Conservation (phyloP, 1,139 yeast genomes). For the Suhomyces coccinellae region DNA sequence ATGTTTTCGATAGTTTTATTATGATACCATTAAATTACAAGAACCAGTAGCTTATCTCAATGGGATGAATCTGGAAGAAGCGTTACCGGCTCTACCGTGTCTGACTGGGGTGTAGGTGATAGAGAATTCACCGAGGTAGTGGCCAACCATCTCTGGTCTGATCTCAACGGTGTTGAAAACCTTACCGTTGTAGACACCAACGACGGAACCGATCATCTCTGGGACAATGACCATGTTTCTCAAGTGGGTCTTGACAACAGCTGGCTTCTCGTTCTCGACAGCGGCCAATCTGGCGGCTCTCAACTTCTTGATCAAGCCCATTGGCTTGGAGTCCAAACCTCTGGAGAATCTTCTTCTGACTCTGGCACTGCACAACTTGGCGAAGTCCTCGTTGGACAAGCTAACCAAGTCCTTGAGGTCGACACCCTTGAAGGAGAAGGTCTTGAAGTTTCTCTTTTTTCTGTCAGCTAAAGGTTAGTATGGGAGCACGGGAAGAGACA, state of each 20-base stretch:
- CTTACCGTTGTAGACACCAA: conserved; percentile 99
- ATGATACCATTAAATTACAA: conserved; percentile 19
- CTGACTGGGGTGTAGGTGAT: conserved; percentile 99
- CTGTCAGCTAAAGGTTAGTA: conserved; percentile 55
- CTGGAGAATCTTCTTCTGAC: conserved; percentile 99
- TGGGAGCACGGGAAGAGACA: too few relatives aligned
- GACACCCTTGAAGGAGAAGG: conserved; percentile 99
- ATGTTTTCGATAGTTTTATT: conserved; percentile 8
- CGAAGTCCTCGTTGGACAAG: conserved; percentile 95
- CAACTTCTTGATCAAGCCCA: conserved; percentile 96
- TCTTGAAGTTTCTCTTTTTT: conserved; percentile 92
- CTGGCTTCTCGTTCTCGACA: conserved; percentile 95
- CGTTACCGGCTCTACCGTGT: conserved; percentile 99
- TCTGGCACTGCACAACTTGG: conserved; percentile 96
- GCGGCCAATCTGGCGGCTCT: conserved; percentile 96
- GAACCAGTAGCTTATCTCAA: conserved; percentile 37
- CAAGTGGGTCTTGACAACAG: conserved; percentile 97
- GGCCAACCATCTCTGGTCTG: conserved; percentile 99
- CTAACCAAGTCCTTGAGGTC: conserved; percentile 93
- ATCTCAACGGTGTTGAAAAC: conserved; percentile 98
- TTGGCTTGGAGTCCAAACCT: conserved; percentile 95
- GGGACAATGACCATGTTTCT: conserved; percentile 99
- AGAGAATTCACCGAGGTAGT: conserved; percentile 99
- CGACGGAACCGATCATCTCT: conserved; percentile 99
- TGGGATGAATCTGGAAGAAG: conserved; percentile 84